Conservation (phyloP, 2,329 filamentous ascomycete species). For the Trichoderma asperellum region DNA sequence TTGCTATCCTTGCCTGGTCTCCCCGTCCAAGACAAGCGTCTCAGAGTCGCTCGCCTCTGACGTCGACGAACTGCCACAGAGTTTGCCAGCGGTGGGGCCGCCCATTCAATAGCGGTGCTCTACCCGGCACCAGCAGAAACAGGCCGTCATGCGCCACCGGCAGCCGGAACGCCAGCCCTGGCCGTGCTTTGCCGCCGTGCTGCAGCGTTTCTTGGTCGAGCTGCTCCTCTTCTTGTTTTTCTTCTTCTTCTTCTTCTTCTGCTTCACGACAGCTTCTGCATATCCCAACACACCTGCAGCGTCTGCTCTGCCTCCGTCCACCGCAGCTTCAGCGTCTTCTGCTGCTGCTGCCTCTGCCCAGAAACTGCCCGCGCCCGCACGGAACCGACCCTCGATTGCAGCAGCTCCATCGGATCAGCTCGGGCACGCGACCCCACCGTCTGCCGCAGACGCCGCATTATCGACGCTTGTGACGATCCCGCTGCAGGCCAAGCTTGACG, state of each 20-base stretch:
- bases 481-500: neutral
- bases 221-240: neutral
- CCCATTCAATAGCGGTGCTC: neutral
- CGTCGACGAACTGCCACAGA: neutral
- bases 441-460: slow-evolving; percentile 26
- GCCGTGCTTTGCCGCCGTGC: neutral
- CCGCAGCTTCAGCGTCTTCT: neutral
- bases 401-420: slow-evolving; percentile 2
- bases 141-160: slow-evolving; percentile 24
- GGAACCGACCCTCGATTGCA: neutral
- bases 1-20: no score
- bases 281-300: neutral
- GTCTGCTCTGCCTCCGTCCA: neutral
- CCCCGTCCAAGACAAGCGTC: neutral
- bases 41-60: neutral
- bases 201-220: no score
- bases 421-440: slow-evolving; percentile 15
- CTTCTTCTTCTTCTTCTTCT: neutral
- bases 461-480: neutral
- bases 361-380: neutral
- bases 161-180: neutral
- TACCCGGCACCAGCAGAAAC: neutral
- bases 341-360: neutral
- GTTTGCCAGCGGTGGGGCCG: slow-evolving; percentile 18
- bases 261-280: neutral